Evolutionary conservation across 2,329 filamentous ascomycete species (phyloP).

Genomic region (Paracamarosporium sp.): DNA sequence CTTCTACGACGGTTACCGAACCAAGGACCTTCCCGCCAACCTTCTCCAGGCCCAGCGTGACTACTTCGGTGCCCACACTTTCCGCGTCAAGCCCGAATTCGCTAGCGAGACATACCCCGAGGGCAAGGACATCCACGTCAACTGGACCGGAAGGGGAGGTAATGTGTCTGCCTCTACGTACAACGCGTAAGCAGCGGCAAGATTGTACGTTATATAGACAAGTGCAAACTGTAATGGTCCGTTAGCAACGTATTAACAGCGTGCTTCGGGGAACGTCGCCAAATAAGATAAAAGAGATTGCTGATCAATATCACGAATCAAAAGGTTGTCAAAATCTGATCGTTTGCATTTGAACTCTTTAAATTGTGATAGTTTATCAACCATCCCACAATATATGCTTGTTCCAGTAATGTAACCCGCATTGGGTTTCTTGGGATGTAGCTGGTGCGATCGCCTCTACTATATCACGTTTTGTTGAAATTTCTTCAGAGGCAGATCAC

Average conservation of each 20-base stretch:
- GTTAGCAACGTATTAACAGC: constrained; percentile 28
- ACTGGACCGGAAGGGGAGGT: constrained; percentile 98
- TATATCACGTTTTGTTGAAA: no score
- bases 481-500: no score
- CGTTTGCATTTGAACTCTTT: no score
- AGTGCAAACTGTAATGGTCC: constrained; percentile 17
- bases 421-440: no score
- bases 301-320: background rate
- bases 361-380: no score
- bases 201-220: constrained; percentile 9
- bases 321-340: background rate
- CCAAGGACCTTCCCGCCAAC: constrained; percentile 96
- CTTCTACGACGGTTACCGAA: constrained; percentile 99
- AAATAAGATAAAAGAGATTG: constrained; percentile 19
- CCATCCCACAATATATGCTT: no score
- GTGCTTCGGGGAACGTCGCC: constrained; percentile 31
- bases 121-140: constrained; percentile 94
- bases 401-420: no score
- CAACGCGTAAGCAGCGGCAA: constrained; percentile 72
- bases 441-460: no score
- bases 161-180: constrained; percentile 98
- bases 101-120: constrained; percentile 76
- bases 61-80: constrained; percentile 82
- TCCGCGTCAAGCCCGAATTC: constrained; percentile 60
- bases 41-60: constrained; percentile 98